phyloP scores from a whole-genome alignment of 257 asterid species.

The Penstemon eatonii region DNA sequence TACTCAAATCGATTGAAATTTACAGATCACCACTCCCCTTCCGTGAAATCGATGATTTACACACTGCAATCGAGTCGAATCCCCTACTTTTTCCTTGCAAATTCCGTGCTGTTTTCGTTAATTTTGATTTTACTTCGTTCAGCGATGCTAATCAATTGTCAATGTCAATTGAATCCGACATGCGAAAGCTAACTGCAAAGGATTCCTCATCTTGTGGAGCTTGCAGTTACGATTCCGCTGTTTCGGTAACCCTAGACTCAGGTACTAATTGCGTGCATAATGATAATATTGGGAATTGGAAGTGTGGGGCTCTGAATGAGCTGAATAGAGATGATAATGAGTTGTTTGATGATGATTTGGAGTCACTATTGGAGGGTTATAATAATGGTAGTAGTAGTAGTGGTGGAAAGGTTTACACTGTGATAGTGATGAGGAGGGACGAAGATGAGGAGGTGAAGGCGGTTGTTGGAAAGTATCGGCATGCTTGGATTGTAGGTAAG shows the following conservation, averaged over 20 bases:
- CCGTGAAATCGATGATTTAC: conserved; percentile 69
- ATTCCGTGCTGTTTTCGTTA: conserved; percentile 65
- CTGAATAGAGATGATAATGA: conserved; percentile 42
- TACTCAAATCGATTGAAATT: conserved; percentile 77
- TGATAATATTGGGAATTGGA: conserved; percentile 42
- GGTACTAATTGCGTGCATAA: conserved; percentile 42
- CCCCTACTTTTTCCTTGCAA: conserved; percentile 65
- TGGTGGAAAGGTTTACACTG: conserved; percentile 58
- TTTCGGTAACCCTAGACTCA: conserved; percentile 60
- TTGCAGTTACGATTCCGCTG: conserved; percentile 49
- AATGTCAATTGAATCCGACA: conserved; percentile 43
- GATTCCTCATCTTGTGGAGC: conserved; percentile 55
- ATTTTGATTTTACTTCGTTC: conserved; percentile 31
- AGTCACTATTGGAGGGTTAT: conserved; percentile 38
- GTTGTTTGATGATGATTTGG: conserved; percentile 61
- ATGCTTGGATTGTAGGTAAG: conserved; percentile 82
- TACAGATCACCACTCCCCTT: conserved; percentile 92
- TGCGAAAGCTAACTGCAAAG: conserved; percentile 47
- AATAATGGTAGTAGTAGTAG: conserved; percentile 19
- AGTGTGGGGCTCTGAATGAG: conserved; percentile 58
- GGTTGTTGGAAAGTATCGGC: conserved; percentile 83
- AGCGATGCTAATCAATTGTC: conserved; percentile 45
- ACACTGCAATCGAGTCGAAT: conserved; percentile 60
- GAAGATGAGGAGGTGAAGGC: conserved; percentile 47
- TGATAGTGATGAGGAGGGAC: conserved; percentile 60